Evolutionary conservation across 257 asterid genomes (phyloP), one percentile per base, ranked within the genome.

Genomic region (Haberlea rhodopensis): DNA sequence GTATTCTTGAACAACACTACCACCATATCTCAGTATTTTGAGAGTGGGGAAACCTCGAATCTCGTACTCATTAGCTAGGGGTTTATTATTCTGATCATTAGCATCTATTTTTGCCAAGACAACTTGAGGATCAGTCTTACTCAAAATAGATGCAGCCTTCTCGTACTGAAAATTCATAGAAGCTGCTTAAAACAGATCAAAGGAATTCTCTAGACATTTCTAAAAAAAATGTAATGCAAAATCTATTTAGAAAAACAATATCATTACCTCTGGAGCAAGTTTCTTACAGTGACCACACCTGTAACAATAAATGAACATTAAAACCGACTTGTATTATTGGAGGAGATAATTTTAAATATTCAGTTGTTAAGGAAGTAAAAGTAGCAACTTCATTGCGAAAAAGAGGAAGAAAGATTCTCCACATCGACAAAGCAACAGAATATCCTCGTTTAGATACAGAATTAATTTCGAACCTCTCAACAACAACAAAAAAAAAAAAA

Each of bases 211-310:
- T 32, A 5, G 26, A 72, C 18, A 63, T 32, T 61, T 54, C 16
- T 22, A 5, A 2, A 32, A 25, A 46, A 19, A 72, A 45, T 29
- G 71, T 24, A 6, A 25, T 28, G 46, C 22, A 58, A 48, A 27
- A 31, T 21, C 7, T 62, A 20, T 63, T 53, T 23, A 57, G 54
- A 69, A 22, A 28, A 63, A 69, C 60, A 16, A 57, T 28, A 63
- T 53, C 18, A 57, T 37, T 77, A 85, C 94, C 89, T 85, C 94
- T 0, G 94, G 94, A 75, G 89, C 87, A 72, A 85, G 90, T 53
- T 83, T 85, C 81, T 83, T 85, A 76, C 94, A 83, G 75, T 81
- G 90, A 26, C 90, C 90, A 72, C 90, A 83, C 90, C 90, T 86
- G 80, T 72, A 20, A 61, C 71, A 73, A 13, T 57, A 73, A 20